These are phyloP conservation scores for Aureobasidium sp. DNA, from an alignment of 2,329 filamentous ascomycete species.

Conservation along the genomic window DNA sequence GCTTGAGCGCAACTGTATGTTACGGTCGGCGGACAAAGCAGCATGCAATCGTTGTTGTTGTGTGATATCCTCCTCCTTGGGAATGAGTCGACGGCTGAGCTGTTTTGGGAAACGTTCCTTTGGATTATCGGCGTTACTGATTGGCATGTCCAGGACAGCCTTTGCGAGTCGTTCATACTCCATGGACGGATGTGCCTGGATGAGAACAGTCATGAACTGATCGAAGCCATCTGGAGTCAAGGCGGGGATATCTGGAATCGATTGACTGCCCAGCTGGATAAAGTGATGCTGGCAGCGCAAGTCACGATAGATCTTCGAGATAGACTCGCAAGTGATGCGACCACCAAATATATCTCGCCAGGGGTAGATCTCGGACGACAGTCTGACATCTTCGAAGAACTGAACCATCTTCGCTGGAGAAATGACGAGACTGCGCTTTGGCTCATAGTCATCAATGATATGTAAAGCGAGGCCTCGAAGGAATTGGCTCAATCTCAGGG, in stretches of 20 bases:
- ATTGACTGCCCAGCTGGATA: conserved; percentile 47
- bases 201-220: conserved; percentile 75
- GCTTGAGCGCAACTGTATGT: conserved; percentile 48
- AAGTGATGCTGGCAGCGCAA: conserved; percentile 55
- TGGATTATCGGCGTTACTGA: conserved; percentile 69
- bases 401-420: conserved; percentile 78
- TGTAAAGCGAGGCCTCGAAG: conserved; percentile 78
- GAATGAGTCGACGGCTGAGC: conserved; percentile 78
- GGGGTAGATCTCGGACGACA: conserved; percentile 72
- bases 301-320: conserved; percentile 52
- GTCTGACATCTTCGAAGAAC: conserved; percentile 74
- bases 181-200: conserved; percentile 78
- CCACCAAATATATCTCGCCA: conserved; percentile 60
- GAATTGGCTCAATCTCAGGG: conserved; percentile 73
- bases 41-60: conserved; percentile 68
- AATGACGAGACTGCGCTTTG: conserved; percentile 74
- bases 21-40: conserved; percentile 61
- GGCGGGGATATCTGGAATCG: conserved; percentile 48
- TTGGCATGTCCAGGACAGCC: conserved; percentile 75
- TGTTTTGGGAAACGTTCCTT: conserved; percentile 83
- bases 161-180: conserved; percentile 77
- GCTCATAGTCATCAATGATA: conserved; percentile 75
- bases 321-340: conserved; percentile 42
- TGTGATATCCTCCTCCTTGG: conserved; percentile 61
- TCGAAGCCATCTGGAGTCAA: conserved; percentile 54